Conservation (phyloP, 2,329 filamentous ascomycete genomes). For the Phaeophleospora eucalypticola region DNA sequence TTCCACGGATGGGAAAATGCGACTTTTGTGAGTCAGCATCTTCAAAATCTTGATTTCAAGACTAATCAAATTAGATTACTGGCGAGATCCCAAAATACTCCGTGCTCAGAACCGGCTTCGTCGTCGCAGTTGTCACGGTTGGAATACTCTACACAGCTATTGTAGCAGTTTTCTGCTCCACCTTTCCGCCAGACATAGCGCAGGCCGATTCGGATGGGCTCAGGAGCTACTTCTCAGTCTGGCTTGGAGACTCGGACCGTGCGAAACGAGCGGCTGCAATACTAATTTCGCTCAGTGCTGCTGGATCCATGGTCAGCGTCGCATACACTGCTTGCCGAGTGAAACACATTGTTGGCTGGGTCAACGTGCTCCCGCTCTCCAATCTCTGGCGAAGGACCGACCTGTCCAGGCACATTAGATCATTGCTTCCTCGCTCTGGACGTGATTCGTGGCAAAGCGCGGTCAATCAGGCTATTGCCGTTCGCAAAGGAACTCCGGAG, state of each 20-base stretch:
- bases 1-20: slow-evolving; percentile 17
- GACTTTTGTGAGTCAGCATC: slow-evolving; percentile 4
- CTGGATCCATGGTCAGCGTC: slow-evolving; percentile 13
- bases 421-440: background rate
- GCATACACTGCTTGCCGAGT: slow-evolving; percentile 14
- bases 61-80: slow-evolving; percentile 5
- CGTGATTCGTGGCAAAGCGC: background rate
- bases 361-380: slow-evolving; percentile 15
- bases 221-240: background rate
- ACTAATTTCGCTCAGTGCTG: slow-evolving; percentile 7
- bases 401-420: background rate
- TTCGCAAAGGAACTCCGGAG: slow-evolving; percentile 9
- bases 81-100: slow-evolving; percentile 6
- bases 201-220: background rate
- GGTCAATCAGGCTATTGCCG: background rate
- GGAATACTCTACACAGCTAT: slow-evolving; percentile 7
- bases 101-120: slow-evolving; percentile 8
- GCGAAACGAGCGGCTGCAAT: slow-evolving; percentile 4
- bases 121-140: slow-evolving; percentile 8
- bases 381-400: slow-evolving; percentile 7
- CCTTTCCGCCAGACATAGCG: background rate
- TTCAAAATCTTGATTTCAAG: background rate
- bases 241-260: background rate
- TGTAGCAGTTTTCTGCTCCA: background rate
- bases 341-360: slow-evolving; percentile 15